phyloP scores from a whole-genome alignment of 2,329 filamentous ascomycete genomes.

The Monosporascus sp. region DNA sequence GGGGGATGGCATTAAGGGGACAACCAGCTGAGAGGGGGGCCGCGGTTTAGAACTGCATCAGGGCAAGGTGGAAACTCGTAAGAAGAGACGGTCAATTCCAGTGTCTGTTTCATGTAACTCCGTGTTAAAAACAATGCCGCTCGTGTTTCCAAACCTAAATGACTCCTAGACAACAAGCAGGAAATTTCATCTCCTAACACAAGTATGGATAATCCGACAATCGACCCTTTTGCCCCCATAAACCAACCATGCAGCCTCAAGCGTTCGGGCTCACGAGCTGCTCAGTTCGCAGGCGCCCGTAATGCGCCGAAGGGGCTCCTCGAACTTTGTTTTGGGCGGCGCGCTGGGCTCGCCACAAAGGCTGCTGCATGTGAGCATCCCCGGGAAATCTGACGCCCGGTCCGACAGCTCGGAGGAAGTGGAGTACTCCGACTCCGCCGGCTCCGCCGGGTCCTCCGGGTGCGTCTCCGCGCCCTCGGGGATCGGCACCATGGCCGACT shows the following conservation, averaged over 20 bases:
- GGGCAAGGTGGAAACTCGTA: too few relatives aligned
- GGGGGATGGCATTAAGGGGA: too few relatives aligned
- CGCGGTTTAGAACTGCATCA: too few relatives aligned
- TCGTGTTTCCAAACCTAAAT: background rate
- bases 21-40: too few relatives aligned
- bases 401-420: constrained; percentile 42
- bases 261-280: background rate
- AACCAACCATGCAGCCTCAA: background rate
- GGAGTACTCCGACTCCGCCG: constrained; percentile 38
- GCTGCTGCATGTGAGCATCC: constrained; percentile 29
- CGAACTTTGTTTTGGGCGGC: background rate
- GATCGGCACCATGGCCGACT: constrained; percentile 63
- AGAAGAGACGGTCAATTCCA: too few relatives aligned
- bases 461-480: constrained; percentile 57
- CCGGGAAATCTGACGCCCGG: constrained; percentile 32
- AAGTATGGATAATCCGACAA: too few relatives aligned
- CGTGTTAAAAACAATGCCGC: background rate
- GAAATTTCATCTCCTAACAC: background rate
- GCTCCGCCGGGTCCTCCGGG: constrained; percentile 48
- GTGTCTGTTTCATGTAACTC: too few relatives aligned
- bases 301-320: background rate
- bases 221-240: background rate
- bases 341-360: constrained; percentile 8
- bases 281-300: constrained; percentile 27
- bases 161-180: background rate